Evolutionary conservation across 2,329 filamentous ascomycete genomes (phyloP).

Genomic region (Cordyceps fumosorosea): DNA sequence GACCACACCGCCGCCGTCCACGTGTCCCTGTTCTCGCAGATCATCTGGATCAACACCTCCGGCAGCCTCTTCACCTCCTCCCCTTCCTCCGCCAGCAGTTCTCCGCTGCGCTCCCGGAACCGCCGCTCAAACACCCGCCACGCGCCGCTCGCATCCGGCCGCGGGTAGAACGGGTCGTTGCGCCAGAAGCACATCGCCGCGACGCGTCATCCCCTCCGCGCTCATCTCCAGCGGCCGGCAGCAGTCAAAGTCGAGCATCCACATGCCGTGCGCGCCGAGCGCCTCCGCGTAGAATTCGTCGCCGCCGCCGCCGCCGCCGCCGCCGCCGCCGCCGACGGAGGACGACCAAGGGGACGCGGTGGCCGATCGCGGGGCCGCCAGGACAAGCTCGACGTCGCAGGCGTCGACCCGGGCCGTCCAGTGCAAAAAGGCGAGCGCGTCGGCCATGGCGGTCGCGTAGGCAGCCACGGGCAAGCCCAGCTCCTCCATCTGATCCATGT

Average conservation of each 20-base stretch:
- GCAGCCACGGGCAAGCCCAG: slow-evolving; percentile 27
- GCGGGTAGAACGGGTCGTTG: slow-evolving; percentile 48
- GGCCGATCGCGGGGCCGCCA: slow-evolving; percentile 29
- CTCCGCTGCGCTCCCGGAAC: not conserved
- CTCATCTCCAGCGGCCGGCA: slow-evolving; percentile 30
- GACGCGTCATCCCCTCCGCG: slow-evolving; percentile 29
- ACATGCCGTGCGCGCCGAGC: slow-evolving; percentile 32
- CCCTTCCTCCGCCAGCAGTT: not conserved
- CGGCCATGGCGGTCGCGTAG: slow-evolving; percentile 41
- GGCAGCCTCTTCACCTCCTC: not conserved
- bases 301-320: too few species aligned
- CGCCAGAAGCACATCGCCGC: slow-evolving; percentile 37
- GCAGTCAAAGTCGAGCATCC: slow-evolving; percentile 44
- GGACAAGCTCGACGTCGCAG: slow-evolving; percentile 50
- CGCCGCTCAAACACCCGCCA: slow-evolving; percentile 21
- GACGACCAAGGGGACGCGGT: too few species aligned
- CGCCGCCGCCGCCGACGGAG: too few species aligned
- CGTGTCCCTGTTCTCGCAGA: not conserved
- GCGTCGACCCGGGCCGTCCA: slow-evolving; percentile 43
- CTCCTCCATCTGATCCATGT: slow-evolving; percentile 42
- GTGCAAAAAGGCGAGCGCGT: slow-evolving; percentile 43
- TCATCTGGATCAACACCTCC: not conserved
- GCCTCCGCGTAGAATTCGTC: too few species aligned
- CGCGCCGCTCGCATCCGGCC: slow-evolving; percentile 22
- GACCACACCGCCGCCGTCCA: not conserved